Evolutionary conservation across 306 rosid species (phyloP), one percentile per base, ranked within the genome.

Genomic region (Begonia masoniana): DNA sequence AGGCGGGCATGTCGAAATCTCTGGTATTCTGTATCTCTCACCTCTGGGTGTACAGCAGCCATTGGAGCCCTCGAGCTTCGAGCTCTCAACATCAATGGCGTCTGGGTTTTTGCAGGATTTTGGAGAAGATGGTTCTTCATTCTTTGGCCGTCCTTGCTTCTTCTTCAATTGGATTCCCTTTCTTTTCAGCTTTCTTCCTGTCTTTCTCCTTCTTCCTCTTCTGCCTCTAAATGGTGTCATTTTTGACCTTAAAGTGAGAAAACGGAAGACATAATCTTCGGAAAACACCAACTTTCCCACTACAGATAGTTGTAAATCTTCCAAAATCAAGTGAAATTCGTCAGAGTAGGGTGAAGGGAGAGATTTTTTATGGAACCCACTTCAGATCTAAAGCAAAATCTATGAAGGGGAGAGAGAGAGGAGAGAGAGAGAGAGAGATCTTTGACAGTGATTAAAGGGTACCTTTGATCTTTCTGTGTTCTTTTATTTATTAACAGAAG

Each of bases 1-100:
- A n/a, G 89, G 82, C 2, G 89, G 89, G 58, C 89, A 82, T n/a
- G 81, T 70, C 31, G 76, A 65, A 61, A 78, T 65, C 63, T 82
- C 85, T 16, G 89, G 89, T 63, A 82, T 78, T 64, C 55, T 57
- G 13, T 70, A 82, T 39, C 75, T 72, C 41, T 78, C 69, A 13
- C 82, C 84, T 66, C 75, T 82, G 10, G 88, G 89, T 0, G 89
- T 82, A 4, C 76, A 67, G 19, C 80, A 78, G 1, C 62, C 66
- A 54, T 67, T 50, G 58, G 49, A 45, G 15, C 15, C 49, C 77
- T 60, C 65, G 10, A 51, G 42, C 42, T 76, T 86, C 57, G 56
- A 62, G 19, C 62, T 72, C 57, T 75, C 82, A 39, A 60, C 58
- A 51, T 68, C 75, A 13, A 31, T 51, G 1, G 59, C 70, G 52